phyloP scores from a whole-genome alignment of 371 early-diverging fungal species.

The Mortierella sp. region DNA sequence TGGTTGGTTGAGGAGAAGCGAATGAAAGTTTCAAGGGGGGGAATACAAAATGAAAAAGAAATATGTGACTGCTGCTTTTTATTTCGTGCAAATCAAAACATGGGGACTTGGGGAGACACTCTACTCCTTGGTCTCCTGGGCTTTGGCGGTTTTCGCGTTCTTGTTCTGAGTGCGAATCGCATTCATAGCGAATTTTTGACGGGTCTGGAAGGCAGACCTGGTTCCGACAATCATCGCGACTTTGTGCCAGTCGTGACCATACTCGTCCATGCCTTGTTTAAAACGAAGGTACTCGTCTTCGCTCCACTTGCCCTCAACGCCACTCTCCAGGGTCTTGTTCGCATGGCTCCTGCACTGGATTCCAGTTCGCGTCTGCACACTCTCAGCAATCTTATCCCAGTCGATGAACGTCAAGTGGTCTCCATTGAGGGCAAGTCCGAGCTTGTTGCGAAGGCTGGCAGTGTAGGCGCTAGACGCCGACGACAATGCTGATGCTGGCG shows the following conservation, averaged over 20 bases:
- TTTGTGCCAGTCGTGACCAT: slow-evolving; percentile 9
- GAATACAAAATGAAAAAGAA: slow-evolving; percentile 10
- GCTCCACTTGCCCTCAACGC: not conserved
- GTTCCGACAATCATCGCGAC: slow-evolving; percentile 2
- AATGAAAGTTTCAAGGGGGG: not conserved
- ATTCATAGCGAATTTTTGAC: not conserved
- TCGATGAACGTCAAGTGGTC: not conserved
- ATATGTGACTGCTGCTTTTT: slow-evolving; percentile 13
- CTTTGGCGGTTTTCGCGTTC: not conserved
- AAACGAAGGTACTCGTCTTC: not conserved
- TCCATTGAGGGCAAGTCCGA: not conserved
- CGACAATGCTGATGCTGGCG: too few relatives aligned
- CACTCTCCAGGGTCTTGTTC: not conserved
- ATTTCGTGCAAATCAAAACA: not conserved
- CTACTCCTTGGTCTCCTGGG: not conserved
- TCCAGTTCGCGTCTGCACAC: slow-evolving; percentile 12
- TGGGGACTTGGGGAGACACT: not conserved
- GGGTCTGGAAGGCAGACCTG: slow-evolving; percentile 19
- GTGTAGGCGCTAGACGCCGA: not conserved
- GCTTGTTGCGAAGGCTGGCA: not conserved
- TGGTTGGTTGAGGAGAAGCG: not conserved
- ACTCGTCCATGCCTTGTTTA: not conserved
- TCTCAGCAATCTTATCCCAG: not conserved
- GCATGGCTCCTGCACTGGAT: slow-evolving; percentile 19
- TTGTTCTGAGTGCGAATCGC: not conserved